phyloP scores from a whole-genome alignment of 169 alveolate genomes.

The Plasmodium knowlesi region DNA sequence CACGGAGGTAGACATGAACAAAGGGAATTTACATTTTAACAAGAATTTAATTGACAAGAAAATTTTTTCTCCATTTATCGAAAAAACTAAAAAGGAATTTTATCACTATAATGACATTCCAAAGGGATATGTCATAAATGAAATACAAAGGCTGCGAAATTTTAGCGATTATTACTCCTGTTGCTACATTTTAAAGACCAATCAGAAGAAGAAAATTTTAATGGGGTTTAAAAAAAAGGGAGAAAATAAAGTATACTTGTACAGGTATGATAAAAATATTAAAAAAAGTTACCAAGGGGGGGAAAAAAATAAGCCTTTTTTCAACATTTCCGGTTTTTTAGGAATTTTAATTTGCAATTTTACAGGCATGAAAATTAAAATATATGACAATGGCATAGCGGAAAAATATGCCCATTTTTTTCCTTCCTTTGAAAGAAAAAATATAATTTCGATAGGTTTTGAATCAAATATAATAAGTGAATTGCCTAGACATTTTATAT shows the following conservation, averaged over 20 bases:
- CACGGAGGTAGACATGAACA: conserved; percentile 33
- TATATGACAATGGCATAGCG: conserved; percentile 71
- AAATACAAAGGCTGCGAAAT: conserved; percentile 52
- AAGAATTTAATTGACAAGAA: conserved; percentile 68
- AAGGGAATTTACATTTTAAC: conserved; percentile 60
- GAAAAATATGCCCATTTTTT: conserved; percentile 64
- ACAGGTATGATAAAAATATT: conserved; percentile 62
- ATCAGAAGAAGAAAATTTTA: conserved; percentile 57
- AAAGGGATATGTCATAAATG: conserved; percentile 62
- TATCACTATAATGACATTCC: conserved; percentile 33
- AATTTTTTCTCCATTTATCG: conserved; percentile 18
- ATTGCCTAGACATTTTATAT: conserved; percentile 71
- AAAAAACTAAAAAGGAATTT: conserved; percentile 48
- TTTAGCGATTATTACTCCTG: conserved; percentile 67
- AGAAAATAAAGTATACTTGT: conserved; percentile 70
- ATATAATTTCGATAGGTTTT: conserved; percentile 43
- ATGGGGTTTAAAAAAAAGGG: conserved; percentile 75
- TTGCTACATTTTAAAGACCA: conserved; percentile 66
- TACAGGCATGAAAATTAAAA: conserved; percentile 74
- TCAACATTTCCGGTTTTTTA: conserved; percentile 63
- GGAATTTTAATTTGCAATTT: conserved; percentile 69
- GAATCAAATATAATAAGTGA: conserved; percentile 75
- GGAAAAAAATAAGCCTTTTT: neutral
- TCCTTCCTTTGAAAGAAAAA: conserved; percentile 67
- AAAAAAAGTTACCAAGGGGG: conserved; percentile 35